phyloP scores from a whole-genome alignment of 148 eudicot species.

The Linanthus parryae region DNA sequence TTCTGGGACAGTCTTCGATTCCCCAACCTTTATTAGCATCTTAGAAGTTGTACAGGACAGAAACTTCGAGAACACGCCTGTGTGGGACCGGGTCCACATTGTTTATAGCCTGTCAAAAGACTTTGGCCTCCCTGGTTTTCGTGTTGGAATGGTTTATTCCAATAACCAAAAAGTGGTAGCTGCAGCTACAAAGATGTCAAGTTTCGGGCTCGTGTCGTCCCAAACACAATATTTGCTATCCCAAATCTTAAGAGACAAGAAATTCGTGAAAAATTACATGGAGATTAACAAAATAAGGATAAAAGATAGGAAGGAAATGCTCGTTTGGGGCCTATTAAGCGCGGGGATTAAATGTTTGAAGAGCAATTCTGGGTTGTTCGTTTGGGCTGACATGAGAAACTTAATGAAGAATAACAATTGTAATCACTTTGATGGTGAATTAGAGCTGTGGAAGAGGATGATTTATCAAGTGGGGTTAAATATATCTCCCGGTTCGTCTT shows the following conservation, averaged over 20 bases:
- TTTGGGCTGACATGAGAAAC: slow-evolving; percentile 69
- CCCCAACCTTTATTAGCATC: slow-evolving; percentile 39
- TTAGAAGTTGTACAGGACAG: slow-evolving; percentile 20
- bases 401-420: slow-evolving; percentile 24
- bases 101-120: slow-evolving; percentile 59
- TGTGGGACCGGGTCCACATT: slow-evolving; percentile 39
- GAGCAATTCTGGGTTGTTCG: slow-evolving; percentile 47
- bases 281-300: slow-evolving; percentile 34
- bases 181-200: slow-evolving; percentile 68
- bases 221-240: slow-evolving; percentile 57
- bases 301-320: slow-evolving; percentile 29
- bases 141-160: slow-evolving; percentile 51
- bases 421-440: slow-evolving; percentile 54
- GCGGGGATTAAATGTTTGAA: slow-evolving; percentile 36
- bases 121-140: slow-evolving; percentile 62
- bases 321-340: slow-evolving; percentile 28
- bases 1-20: slow-evolving; percentile 50
- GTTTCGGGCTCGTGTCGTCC: slow-evolving; percentile 56
- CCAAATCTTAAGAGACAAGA: slow-evolving; percentile 34
- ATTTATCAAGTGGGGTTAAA: slow-evolving; percentile 42
- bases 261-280: slow-evolving; percentile 29
- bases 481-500: slow-evolving; percentile 58
- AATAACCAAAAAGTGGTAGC: slow-evolving; percentile 27
- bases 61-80: slow-evolving; percentile 10
- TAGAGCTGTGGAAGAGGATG: slow-evolving; percentile 53